Evolutionary conservation across 495 filamentous ascomycete species (phyloP), one percentile per base, ranked within the genome.

Genomic region (Trichoderma reesei): DNA sequence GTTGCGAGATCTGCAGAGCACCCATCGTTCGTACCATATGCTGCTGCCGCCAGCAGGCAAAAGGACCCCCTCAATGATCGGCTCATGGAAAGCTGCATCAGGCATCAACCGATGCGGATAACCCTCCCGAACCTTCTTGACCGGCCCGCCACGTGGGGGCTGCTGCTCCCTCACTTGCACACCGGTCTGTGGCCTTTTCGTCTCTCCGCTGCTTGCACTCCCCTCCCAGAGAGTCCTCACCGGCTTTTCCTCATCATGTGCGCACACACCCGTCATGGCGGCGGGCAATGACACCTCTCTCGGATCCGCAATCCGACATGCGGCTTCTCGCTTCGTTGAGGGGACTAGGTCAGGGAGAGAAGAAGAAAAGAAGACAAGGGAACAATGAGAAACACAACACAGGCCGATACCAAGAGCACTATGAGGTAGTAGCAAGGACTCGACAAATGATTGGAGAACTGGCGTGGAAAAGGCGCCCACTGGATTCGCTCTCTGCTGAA

Each of bases 51-150:
- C 10, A 11, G 9, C 6, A 3, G 11, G 34, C 20, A 3, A 33
- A 5, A 31, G 26, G 2, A 2, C 8, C 20, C 51, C 26, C 20
- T 56, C 51, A 34, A 56, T 56, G 51, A 56, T 56, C 51, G 51
- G 34, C 8, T 56, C 51, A 56, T 33, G 51, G 51, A 34, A 56
- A 56, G 26, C 51, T 56, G 51, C 51, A 56, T 56, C 26, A 56
- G 51, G 51, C 20, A 56, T 56, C 51, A 34, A 14, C 51, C 51
- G 51, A 56, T 56, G 51, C 51, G 26, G 51, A 56, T 56, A 56
- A 10, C 51, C 51, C 11, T 56, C 26, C 51, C 51, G 51, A 56
- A 56, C 20, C 51, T n/a, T 14, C 34, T 56, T 20, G 5, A 48
- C 16, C 51, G 51, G 51, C 51, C 51, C 26, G 51, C 51, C 51